Conservation (phyloP, 169 alveolate genomes). For the Amoebophrya sp. region DNA sequence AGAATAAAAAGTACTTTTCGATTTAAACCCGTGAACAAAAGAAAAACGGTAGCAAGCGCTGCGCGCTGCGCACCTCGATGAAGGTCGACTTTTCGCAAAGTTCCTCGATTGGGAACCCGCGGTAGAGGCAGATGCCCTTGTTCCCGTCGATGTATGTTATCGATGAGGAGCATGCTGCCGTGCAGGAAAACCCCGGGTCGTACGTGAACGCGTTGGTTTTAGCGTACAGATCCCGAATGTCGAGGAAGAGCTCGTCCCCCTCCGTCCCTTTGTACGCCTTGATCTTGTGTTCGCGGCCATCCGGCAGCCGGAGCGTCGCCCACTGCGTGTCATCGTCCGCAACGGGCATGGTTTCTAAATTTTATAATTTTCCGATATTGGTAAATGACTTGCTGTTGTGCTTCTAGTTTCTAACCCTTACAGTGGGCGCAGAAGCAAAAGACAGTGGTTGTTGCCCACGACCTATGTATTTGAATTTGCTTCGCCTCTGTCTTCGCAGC, state of each 20-base stretch:
- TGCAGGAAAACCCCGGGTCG: slow-evolving; percentile 45
- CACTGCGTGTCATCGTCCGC: not conserved
- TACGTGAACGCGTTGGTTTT: not conserved
- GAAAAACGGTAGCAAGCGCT: no score
- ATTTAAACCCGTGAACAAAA: no score
- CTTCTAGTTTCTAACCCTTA: not conserved
- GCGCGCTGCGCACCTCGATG: not conserved
- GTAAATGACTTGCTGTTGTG: not conserved
- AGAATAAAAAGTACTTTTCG: no score
- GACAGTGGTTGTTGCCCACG: no score
- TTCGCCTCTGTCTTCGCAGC: no score
- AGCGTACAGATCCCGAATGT: slow-evolving; percentile 11
- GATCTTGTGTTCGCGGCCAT: not conserved
- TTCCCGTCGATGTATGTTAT: slow-evolving; percentile 71
- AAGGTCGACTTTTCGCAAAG: not conserved
- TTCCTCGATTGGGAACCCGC: slow-evolving; percentile 40
- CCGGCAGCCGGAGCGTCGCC: slow-evolving; percentile 16
- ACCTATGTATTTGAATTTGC: no score
- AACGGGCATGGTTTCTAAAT: no score
- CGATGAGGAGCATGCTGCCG: slow-evolving; percentile 54
- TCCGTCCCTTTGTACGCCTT: not conserved
- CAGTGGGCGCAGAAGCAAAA: no score
- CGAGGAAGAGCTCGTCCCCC: slow-evolving; percentile 6
- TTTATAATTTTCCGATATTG: no score
- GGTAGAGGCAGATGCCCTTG: slow-evolving; percentile 52